Percentiles rank a stretch among this genome's conserved stretches.
These are phyloP conservation scores for Venturia aucupariae DNA, from an alignment of 2,329 filamentous ascomycete species.

Conservation along the genomic window DNA sequence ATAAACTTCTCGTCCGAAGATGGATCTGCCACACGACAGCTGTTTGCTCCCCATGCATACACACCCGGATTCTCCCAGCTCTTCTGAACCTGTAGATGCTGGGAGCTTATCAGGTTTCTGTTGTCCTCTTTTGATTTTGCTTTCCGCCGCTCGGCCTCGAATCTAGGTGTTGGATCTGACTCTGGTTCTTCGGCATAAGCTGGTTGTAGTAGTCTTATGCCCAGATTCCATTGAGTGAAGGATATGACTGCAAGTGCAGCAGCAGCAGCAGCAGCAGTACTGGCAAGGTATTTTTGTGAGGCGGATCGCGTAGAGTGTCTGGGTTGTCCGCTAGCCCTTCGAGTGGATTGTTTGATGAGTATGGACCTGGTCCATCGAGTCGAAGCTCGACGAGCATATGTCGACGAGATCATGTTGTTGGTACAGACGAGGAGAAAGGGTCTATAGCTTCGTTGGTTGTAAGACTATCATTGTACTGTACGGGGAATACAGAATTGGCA, in stretches of 20 bases:
- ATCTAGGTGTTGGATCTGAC: slow-evolving; percentile 49
- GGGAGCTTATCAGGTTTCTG: slow-evolving; percentile 67
- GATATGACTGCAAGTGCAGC: not conserved
- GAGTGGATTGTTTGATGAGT: not conserved
- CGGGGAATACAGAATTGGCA: not conserved
- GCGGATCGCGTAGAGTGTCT: not conserved
- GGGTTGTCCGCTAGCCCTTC: not conserved
- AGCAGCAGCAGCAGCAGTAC: not conserved
- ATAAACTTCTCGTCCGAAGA: slow-evolving; percentile 67
- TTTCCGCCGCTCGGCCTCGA: slow-evolving; percentile 56
- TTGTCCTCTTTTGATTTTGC: slow-evolving; percentile 58
- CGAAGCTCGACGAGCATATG: not conserved
- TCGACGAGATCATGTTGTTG: not conserved
- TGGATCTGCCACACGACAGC: slow-evolving; percentile 74
- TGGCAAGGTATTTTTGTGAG: not conserved
- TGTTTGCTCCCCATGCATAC: slow-evolving; percentile 89
- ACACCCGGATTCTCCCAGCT: slow-evolving; percentile 78
- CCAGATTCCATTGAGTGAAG: not conserved
- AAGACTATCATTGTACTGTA: not conserved
- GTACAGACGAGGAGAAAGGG: not conserved
- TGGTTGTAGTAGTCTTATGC: slow-evolving; percentile 20
- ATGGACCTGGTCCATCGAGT: not conserved
- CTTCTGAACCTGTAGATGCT: slow-evolving; percentile 78
- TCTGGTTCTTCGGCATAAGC: slow-evolving; percentile 41
- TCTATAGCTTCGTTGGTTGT: not conserved